These are phyloP conservation scores for Neurospora crassa DNA, from an alignment of 2,329 filamentous ascomycete genomes.

Conservation along the genomic window DNA sequence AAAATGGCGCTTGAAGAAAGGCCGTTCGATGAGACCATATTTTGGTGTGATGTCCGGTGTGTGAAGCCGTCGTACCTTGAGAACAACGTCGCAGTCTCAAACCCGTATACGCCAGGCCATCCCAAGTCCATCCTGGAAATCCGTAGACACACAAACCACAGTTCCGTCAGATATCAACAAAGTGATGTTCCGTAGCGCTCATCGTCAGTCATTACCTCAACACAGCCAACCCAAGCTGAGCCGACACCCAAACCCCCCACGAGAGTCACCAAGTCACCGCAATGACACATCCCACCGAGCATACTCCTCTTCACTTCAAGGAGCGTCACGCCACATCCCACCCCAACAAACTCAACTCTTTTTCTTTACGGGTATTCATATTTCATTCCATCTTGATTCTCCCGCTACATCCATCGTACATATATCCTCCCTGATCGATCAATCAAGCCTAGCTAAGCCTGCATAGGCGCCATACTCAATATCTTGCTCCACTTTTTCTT, in stretches of 20 bases:
- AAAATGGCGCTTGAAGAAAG: neutral
- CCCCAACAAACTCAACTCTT: no score
- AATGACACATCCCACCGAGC: no score
- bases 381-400: no score
- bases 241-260: no score
- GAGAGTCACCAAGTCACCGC: no score
- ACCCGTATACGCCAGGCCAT: neutral
- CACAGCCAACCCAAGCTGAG: no score
- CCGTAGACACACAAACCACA: neutral
- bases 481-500: slow-evolving; percentile 98
- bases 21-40: neutral
- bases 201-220: neutral
- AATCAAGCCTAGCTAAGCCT: slow-evolving; percentile 25
- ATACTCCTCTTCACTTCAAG: no score
- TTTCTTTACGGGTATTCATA: no score
- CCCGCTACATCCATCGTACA: no score
- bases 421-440: no score
- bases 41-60: neutral
- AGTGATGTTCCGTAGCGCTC: neutral
- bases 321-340: no score
- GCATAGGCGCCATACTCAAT: slow-evolving; percentile 77
- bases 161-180: neutral
- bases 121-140: neutral
- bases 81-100: neutral
- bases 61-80: neutral